phyloP scores from a whole-genome alignment of 805 yeast genomes.

The Nakazawaea ishiwadae region DNA sequence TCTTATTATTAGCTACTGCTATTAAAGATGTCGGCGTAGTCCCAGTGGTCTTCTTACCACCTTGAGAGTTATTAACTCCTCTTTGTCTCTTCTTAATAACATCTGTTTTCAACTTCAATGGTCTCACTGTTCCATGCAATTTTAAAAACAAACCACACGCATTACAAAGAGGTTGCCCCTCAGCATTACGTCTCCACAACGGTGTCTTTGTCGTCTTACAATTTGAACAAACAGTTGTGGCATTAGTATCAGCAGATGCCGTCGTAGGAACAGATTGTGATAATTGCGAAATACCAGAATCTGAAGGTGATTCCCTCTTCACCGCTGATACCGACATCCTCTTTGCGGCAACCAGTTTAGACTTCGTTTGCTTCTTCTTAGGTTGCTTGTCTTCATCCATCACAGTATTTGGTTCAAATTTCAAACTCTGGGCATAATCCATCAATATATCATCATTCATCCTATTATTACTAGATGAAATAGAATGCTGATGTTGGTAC shows the following conservation, averaged over 20 bases:
- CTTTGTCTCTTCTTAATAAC: slow-evolving; percentile 90
- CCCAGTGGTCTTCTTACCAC: slow-evolving; percentile 11
- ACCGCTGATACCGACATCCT: no score
- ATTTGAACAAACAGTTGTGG: slow-evolving; percentile 61
- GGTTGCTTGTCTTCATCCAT: not conserved
- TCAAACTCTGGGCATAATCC: slow-evolving; percentile 8
- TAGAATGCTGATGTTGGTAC: not conserved
- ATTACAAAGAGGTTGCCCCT: slow-evolving; percentile 89
- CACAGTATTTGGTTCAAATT: not conserved
- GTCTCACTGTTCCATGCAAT: slow-evolving; percentile 93
- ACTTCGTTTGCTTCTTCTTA: not conserved
- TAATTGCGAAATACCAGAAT: not conserved
- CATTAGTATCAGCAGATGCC: no score
- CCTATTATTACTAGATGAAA: not conserved
- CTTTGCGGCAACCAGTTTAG: no score
- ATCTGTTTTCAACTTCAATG: slow-evolving; percentile 85
- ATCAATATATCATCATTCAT: not conserved
- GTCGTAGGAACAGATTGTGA: not conserved
- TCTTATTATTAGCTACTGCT: not conserved
- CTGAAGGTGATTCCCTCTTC: no score
- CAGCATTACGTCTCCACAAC: slow-evolving; percentile 88
- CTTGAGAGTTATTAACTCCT: slow-evolving; percentile 30
- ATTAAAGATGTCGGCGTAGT: slow-evolving; percentile 8
- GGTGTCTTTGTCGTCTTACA: slow-evolving; percentile 94
- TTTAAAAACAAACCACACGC: slow-evolving; percentile 94